Base-by-base conservation (phyloP, 1,139 yeast genomes). In the Lodderomyces metapsilosis region DNA sequence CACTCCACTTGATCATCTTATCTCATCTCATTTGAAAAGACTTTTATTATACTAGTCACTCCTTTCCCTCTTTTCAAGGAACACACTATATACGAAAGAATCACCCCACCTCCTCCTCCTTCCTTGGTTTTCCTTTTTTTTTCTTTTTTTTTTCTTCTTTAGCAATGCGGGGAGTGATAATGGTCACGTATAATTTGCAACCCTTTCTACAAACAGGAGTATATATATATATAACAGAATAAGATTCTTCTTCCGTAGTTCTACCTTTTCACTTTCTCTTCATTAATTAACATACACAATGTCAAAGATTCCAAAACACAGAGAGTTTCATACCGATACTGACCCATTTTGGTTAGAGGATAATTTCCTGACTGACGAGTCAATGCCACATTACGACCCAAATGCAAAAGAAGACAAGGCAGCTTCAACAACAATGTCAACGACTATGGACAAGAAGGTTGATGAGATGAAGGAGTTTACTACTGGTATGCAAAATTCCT, bases 381-480 rank as follows among this genome's bases (percentile, higher is more conserved):
- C 43, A 12, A 28, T 35, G 16, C 37, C 37, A 9, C 36, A 37
- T 15, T 22, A 23, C 10, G 38, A 36, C n/a, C 38, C 23, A n/a
- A 34, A 20, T 23, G 36, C 37, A 10, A 37, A 40, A 36, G 32
- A 38, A 1, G 44, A 41, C 3, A 22, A 22, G 5, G 12, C 25
- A 33, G 5, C 16, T 13, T 13, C 15, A 22, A 9, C 36, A 20
- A 13, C 8, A 33, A 17, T 17, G 33, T 4, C 7, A 8, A 30
- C 15, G 34, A 18, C 13, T 33, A 33, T 33, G 36, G 36, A 22
- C 11, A 37, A 35, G 13, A 28, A 27, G 15, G 41, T 37, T 21
- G 46, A 45, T 16, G 41, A 38, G 20, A 45, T 45, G 46, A 28
- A 28, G 32, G 32, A 28, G 3, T 28, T 28, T 11, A 28, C 32